Base-by-base conservation (phyloP, 805 yeast genomes). In the Suhomyces sp. region DNA sequence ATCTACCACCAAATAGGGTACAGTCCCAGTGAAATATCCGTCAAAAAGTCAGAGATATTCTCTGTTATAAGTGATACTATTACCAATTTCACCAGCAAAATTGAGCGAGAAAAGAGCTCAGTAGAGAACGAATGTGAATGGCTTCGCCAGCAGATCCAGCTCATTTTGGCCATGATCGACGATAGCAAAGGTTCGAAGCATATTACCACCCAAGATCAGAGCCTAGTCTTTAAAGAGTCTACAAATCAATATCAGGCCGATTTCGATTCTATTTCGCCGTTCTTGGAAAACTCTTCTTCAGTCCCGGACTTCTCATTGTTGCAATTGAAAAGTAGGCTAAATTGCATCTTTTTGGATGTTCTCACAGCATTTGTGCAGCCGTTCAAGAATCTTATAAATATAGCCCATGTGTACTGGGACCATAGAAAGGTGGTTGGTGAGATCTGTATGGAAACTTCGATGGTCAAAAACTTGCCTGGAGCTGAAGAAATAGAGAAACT, bases 1-100 rank as follows among this genome's bases (percentile, higher is more conserved):
- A 74, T 82, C 8, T 82, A 82, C 61, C 70, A 71, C 47, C 77
- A 74, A 53, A 83, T 84, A 41, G 88, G 88, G 1, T 82, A 79
- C 60, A 73, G 85, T 1, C 63, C 72, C n/a, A 60, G 64, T 7
- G 86, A 83, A 52, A 77, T 81, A 2, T 61, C 76, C 12, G 66
- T 66, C 36, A 83, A 81, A 57, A 83, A 81, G 57, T 66, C 76
- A 33, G 72, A 73, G 44, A 76, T 84, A 12, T 83, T 83, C 57
- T 73, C 68, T 13, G 74, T 74, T 4, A 70, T 84, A 5, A 78
- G 83, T 35, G 72, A 73, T 26, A 78, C 84, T 1, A 80, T 84
- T 29, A 66, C 73, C 19, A 70, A 73, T 54, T 81, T 68, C 54
- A 60, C 72, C 2, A 47, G 50, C 23, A 63, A 54, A 35, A 53